These are phyloP conservation scores for Diaporthe sp. DNA, from an alignment of 2,329 filamentous ascomycete species.

Conservation along the genomic window DNA sequence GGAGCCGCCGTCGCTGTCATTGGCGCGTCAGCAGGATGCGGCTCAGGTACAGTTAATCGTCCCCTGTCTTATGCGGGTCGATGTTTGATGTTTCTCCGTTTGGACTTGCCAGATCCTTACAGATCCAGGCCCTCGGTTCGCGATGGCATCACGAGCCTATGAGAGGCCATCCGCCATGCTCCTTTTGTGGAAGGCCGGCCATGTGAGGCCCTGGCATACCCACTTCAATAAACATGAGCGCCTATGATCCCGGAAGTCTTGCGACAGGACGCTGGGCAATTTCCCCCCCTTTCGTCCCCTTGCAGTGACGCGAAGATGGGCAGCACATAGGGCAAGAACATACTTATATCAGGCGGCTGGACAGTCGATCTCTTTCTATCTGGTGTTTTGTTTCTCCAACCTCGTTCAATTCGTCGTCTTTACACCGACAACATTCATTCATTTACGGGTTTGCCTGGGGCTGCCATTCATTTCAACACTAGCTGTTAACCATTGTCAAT, in stretches of 20 bases:
- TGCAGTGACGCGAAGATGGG: neutral
- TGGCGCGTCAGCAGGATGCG: conserved; percentile 36
- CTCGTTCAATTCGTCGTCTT: conserved; percentile 30
- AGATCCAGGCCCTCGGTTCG: conserved; percentile 23
- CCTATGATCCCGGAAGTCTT: conserved; percentile 9
- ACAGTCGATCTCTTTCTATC: neutral
- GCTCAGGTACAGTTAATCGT: conserved; percentile 28
- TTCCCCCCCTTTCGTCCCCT: conserved; percentile 29
- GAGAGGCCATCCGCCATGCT: conserved; percentile 18
- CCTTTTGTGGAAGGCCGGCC: conserved; percentile 22
- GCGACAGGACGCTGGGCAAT: conserved; percentile 31
- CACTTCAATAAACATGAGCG: conserved; percentile 34
- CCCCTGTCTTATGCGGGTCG: conserved; percentile 36
- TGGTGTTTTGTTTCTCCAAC: conserved; percentile 15
- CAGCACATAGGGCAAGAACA: conserved; percentile 10
- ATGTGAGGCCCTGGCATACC: conserved; percentile 23
- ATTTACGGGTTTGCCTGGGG: conserved; percentile 40
- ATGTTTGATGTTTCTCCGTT: conserved; percentile 40
- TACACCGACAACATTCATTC: conserved; percentile 39
- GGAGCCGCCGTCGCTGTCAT: conserved; percentile 25
- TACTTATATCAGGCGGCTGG: conserved; percentile 36
- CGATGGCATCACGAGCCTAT: conserved; percentile 36
- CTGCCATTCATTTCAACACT: conserved; percentile 41
- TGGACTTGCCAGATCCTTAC: conserved; percentile 29
- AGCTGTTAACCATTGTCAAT: conserved; percentile 26